Evolutionary conservation across 2,329 filamentous ascomycete species (phyloP).

Genomic region (Phaeosphaeriaceae sp.): DNA sequence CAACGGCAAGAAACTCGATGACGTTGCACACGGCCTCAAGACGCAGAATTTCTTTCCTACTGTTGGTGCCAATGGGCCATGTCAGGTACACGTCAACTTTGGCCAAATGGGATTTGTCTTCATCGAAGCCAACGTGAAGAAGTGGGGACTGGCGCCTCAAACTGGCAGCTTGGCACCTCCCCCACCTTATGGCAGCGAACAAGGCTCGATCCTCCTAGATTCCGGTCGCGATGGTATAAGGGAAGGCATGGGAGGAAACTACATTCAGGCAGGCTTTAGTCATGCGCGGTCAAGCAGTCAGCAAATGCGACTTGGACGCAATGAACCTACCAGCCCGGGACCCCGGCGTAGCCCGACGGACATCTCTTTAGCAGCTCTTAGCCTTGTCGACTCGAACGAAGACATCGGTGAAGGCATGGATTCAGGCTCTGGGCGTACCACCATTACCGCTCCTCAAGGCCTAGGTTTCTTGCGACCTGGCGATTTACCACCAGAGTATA

Average conservation of each 20-base stretch:
- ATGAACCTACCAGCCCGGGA: constrained; percentile 80
- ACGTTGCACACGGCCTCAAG: constrained; percentile 91
- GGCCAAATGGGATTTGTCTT: constrained; percentile 98
- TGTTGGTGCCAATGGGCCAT: constrained; percentile 93
- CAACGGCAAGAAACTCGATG: constrained; percentile 96
- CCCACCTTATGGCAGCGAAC: constrained; percentile 94
- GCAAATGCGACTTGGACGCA: constrained; percentile 72
- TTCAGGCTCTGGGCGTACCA: constrained; percentile 29
- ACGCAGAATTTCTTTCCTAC: constrained; percentile 97
- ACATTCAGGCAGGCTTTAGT: constrained; percentile 56
- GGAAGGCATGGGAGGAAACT: constrained; percentile 59
- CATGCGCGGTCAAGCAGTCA: constrained; percentile 79
- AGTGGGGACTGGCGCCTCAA: constrained; percentile 97
- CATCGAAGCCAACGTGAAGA: constrained; percentile 99
- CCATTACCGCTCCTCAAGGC: constrained; percentile 34
- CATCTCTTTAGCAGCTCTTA: constrained; percentile 88
- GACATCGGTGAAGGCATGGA: constrained; percentile 78
- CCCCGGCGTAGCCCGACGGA: constrained; percentile 91
- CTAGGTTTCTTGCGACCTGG: constrained; percentile 44
- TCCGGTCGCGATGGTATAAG: constrained; percentile 67
- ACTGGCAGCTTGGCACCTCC: constrained; percentile 93
- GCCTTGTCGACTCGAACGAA: constrained; percentile 69
- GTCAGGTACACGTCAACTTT: constrained; percentile 94
- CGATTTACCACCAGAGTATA: constrained; percentile 58
- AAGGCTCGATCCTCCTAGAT: constrained; percentile 93